A percentile compares a stretch with the other conserved stretches of the same genome.
phyloP scores from a whole-genome alignment of 345 rosid species.

The Eucalyptus erythrocorys region DNA sequence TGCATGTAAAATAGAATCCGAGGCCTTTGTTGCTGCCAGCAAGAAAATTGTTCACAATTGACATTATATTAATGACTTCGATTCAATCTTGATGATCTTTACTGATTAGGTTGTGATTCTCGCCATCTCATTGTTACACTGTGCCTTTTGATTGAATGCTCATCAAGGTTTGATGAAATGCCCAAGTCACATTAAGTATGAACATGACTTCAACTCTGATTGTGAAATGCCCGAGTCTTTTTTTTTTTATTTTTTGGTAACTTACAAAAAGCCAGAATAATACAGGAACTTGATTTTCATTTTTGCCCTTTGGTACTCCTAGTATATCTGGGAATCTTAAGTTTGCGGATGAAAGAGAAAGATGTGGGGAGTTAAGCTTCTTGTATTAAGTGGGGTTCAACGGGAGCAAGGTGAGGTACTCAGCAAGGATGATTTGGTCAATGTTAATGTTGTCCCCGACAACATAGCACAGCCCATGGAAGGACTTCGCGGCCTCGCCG shows the following conservation, averaged over 20 bases:
- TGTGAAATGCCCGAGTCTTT: too few species aligned
- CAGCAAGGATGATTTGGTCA: slow-evolving; percentile 83
- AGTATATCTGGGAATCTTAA: too few species aligned
- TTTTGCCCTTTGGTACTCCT: too few species aligned
- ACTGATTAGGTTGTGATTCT: not conserved
- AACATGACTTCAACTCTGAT: too few species aligned
- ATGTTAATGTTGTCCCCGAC: slow-evolving; percentile 89
- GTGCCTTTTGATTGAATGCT: not conserved
- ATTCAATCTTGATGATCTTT: too few species aligned
- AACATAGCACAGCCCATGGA: slow-evolving; percentile 83
- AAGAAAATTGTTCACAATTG: not conserved
- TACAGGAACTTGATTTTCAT: too few species aligned
- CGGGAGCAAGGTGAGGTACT: slow-evolving; percentile 72
- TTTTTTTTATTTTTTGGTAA: too few species aligned
- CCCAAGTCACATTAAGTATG: too few species aligned
- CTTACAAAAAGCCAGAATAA: too few species aligned
- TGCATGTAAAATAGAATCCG: not conserved
- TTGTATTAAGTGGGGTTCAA: slow-evolving; percentile 71
- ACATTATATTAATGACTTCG: not conserved
- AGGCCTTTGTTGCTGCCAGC: not conserved
- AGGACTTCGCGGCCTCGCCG: not conserved
- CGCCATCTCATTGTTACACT: not conserved
- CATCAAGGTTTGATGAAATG: not conserved
- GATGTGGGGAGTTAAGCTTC: slow-evolving; percentile 47
- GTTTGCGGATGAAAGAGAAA: too few species aligned